Evolutionary conservation across 2,329 filamentous ascomycete genomes (phyloP), one percentile per base, ranked within the genome.

Genomic region (Ophiognomonia clavigignenti-juglandacearum): DNA sequence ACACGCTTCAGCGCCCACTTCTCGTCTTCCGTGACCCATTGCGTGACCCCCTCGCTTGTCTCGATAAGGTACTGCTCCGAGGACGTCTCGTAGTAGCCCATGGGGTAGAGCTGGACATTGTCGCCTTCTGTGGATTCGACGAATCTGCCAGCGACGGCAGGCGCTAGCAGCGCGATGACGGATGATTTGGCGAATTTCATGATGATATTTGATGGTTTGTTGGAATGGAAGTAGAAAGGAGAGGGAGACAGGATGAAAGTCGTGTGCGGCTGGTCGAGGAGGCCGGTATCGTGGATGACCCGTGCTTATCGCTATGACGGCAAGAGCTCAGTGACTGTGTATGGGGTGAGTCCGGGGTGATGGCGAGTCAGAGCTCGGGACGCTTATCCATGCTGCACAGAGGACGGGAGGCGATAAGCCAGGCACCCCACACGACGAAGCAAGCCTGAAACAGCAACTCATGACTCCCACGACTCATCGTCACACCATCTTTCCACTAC

Each of bases 11-110:
- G 71, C 65, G 85, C 83, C 90, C 92, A 96, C 69, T 97, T 98
- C 71, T 96, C 83, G 29, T 96, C 88, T 60, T 97, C 92, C 0
- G 88, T 95, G 26, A 96, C 85, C 86, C 88, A 93, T 74, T 78
- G 73, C 20, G 84, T 91, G 63, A 92, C 77, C 47, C 87, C 89
- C 4, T 89, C 89, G n/a, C 80, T 78, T 22, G 93, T 75, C 71
- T 97, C 91, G 54, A 98, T 83, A 39, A 95, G 75, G 64, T 78
- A 93, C 57, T 74, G 74, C 58, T 85, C 78, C 31, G 59, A 49
- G 39, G 46, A 45, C 39, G 54, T 54, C 19, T 60, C 52, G 14
- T 60, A 52, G 2, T 61, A 52, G 54, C 59, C 63, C 35, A 73
- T 64, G 31, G 69, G 67, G 48, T 65, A 64, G 47, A 80, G 69